These are phyloP conservation scores for Cymbopogon flexuosus DNA, from an alignment of 202 grass and related monocot genomes.

Conservation along the genomic window DNA sequence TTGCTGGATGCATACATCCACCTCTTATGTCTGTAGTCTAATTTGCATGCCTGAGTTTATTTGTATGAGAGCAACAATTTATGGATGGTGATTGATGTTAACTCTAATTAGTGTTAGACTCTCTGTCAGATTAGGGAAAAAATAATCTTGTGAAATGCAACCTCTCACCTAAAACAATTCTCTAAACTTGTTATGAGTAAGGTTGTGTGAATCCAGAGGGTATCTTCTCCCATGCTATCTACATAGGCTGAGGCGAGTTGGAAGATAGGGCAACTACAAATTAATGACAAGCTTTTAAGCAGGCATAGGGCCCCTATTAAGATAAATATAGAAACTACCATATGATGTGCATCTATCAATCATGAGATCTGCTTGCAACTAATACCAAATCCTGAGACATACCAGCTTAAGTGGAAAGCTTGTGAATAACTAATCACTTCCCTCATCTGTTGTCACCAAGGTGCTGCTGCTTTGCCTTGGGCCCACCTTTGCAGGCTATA, in stretches of 20 bases:
- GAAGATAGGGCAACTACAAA: background rate
- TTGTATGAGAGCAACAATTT: background rate
- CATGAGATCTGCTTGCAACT: background rate
- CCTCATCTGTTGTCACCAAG: background rate
- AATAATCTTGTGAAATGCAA: background rate
- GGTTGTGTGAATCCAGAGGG: background rate
- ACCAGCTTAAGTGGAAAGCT: background rate
- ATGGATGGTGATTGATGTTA: background rate
- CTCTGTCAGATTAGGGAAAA: background rate
- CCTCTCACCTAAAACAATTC: background rate
- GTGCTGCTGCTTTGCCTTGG: background rate
- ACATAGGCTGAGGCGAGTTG: background rate
- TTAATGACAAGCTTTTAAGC: background rate
- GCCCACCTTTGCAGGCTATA: background rate
- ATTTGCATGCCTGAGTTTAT: background rate
- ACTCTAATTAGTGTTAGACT: background rate
- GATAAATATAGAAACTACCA: slow-evolving; percentile 2
- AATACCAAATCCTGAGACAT: background rate
- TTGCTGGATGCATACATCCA: background rate
- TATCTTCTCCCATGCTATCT: background rate
- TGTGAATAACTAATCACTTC: background rate
- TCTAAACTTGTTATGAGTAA: background rate
- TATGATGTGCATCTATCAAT: background rate
- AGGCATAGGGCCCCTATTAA: background rate
- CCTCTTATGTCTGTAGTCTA: background rate